Conservation (phyloP, 768 basidiomycete species). For the Rhizopogon sp. region DNA sequence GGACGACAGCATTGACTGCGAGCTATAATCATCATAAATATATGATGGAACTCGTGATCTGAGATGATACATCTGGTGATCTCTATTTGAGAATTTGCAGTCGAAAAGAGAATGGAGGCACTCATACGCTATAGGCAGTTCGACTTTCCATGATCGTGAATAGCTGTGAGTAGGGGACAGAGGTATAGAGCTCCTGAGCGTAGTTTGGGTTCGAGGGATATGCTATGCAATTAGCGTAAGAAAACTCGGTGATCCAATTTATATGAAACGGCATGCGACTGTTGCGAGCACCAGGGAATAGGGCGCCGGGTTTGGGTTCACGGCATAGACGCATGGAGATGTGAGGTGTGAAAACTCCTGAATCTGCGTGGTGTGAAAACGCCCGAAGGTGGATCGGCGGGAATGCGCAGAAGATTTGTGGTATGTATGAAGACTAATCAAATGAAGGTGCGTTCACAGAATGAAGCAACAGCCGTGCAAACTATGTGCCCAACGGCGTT, state of each 20-base stretch:
- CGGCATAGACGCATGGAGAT: too few relatives aligned
- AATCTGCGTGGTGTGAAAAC: too few relatives aligned
- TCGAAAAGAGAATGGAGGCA: background rate
- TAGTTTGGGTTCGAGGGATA: background rate
- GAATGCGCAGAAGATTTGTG: too few relatives aligned
- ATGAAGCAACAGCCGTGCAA: too few relatives aligned
- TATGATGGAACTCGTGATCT: constrained; percentile 11
- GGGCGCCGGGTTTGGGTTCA: background rate
- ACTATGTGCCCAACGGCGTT: too few relatives aligned
- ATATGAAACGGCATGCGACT: background rate
- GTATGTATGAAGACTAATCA: too few relatives aligned
- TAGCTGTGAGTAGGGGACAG: background rate
- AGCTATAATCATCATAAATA: constrained; percentile 8
- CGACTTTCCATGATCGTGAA: constrained; percentile 8
- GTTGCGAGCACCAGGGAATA: background rate
- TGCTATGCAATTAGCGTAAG: too few relatives aligned
- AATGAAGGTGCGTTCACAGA: too few relatives aligned
- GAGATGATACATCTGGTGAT: constrained; percentile 4
- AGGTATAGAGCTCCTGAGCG: background rate
- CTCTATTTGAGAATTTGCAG: background rate
- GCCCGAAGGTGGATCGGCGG: too few relatives aligned
- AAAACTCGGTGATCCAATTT: background rate
- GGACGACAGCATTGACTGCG: constrained; percentile 21
- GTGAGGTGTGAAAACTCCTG: too few relatives aligned
- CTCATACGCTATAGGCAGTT: constrained; percentile 8